These are phyloP conservation scores for Syzygium aromaticum DNA, from an alignment of 345 rosid species.

Conservation along the genomic window DNA sequence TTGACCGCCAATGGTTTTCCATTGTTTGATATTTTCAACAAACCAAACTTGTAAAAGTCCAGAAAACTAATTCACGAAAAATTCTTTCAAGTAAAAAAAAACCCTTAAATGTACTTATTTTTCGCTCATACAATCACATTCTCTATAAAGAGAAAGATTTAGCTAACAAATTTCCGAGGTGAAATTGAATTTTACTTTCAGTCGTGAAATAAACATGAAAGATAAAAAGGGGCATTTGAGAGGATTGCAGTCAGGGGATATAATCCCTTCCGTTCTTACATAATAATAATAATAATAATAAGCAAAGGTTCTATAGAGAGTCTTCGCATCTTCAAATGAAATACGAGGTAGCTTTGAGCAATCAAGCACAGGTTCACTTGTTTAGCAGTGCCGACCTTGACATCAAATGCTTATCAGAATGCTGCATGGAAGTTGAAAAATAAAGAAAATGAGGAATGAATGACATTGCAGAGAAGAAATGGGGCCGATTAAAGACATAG, in stretches of 20 bases:
- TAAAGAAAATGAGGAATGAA: not conserved
- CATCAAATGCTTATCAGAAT: constrained; percentile 29
- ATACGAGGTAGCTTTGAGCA: not conserved
- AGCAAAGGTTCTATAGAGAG: not conserved
- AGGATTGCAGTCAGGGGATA: not conserved
- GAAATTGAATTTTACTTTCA: not conserved
- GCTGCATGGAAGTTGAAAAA: constrained; percentile 14
- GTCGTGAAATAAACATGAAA: not conserved
- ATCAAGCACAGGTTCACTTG: not conserved
- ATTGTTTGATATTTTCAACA: not conserved
- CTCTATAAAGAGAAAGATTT: not conserved
- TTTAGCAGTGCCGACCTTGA: constrained; percentile 22
- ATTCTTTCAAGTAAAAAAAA: not conserved
- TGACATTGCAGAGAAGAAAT: not conserved
- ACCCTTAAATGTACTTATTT: not conserved
- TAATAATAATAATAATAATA: not conserved
- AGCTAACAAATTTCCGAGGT: not conserved
- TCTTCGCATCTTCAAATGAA: not conserved
- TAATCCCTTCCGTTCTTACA: not conserved
- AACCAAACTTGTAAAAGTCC: not conserved
- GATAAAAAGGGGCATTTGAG: not conserved
- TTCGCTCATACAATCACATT: not conserved
- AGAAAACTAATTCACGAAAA: not conserved
- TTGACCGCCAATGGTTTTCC: not conserved
- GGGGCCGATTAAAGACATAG: not conserved